Base-by-base conservation (phyloP, 768 basidiomycete species). In the Pisolithus marmoratus region DNA sequence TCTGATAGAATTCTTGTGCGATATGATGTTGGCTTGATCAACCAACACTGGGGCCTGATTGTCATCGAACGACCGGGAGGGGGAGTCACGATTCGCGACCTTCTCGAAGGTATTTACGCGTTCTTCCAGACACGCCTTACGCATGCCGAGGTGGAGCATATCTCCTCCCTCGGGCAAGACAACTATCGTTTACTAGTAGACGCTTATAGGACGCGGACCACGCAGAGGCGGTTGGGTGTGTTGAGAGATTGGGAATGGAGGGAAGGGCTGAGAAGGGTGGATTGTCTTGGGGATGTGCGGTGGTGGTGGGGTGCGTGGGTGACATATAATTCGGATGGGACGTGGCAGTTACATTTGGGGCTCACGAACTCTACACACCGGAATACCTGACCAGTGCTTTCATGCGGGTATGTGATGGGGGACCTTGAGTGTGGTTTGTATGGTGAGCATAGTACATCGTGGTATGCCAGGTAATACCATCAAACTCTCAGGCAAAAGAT, bases 21-120 rank as follows among this genome's bases (percentile, higher is more conserved):
- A 4, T 63, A 64, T 42, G 60, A 62, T 31, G 36, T 55, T 12
- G 62, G 57, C 9, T 24, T 57, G 53, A 57, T 65, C 61, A 57
- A 59, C 4, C 56, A 56, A 4, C 60, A 63, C 38, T 75, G 85
- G 83, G 78, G 79, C 2, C 76, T 76, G 1, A 73, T 84, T 50
- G 53, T 72, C 37, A 58, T 82, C 46, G 59, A 73, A 9, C 68
- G 56, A 11, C 44, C 23, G 4, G 54, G 60, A 12, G 46, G 53
- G 0, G 14, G 23, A 26, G 65, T 78, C 24, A 76, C 74, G 12
- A 59, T 82, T 14, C 51, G 63, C 43, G 77, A 80, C 55, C 45
- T 82, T 55, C 64, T 84, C 22, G 66, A 75, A 9, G 36, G 76
- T 8, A 72, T 84, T n/a, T 72, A 78, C 56, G 58, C 62, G 1